Conservation (phyloP, 345 rosid genomes). For the Hibiscus mutabilis region DNA sequence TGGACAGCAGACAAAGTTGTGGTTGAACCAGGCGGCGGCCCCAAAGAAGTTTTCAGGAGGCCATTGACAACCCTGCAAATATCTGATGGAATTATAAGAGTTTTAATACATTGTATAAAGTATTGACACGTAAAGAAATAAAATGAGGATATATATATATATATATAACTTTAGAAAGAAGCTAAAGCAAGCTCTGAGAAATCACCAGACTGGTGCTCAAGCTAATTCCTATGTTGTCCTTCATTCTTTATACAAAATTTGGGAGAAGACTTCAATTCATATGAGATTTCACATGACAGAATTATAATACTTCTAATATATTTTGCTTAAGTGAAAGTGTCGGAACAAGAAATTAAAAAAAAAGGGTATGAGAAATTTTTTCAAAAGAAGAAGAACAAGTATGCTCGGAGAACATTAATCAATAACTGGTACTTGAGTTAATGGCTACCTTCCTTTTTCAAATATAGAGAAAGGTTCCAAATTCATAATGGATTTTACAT, state of each 20-base stretch:
- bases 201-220: neutral
- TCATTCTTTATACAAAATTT: neutral
- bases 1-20: slow-evolving; percentile 79
- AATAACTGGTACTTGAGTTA: neutral
- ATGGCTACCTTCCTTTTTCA: neutral
- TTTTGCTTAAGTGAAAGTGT: slow-evolving; percentile 15
- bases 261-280: neutral
- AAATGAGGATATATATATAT: neutral
- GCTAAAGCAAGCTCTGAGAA: neutral
- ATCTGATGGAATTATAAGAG: slow-evolving; percentile 93
- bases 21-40: slow-evolving; percentile 87
- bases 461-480: neutral
- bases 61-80: slow-evolving; percentile 97
- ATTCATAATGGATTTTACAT: neutral
- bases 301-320: slow-evolving; percentile 73
- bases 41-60: slow-evolving; percentile 86
- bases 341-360: neutral
- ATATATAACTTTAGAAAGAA: neutral
- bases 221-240: neutral
- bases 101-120: slow-evolving; percentile 49
- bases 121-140: neutral
- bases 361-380: neutral
- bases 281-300: neutral
- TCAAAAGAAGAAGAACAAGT: neutral
- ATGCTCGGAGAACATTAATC: neutral